Evolutionary conservation across 1,284 basidiomycete genomes (phyloP).

Genomic region (Athelia sp.): DNA sequence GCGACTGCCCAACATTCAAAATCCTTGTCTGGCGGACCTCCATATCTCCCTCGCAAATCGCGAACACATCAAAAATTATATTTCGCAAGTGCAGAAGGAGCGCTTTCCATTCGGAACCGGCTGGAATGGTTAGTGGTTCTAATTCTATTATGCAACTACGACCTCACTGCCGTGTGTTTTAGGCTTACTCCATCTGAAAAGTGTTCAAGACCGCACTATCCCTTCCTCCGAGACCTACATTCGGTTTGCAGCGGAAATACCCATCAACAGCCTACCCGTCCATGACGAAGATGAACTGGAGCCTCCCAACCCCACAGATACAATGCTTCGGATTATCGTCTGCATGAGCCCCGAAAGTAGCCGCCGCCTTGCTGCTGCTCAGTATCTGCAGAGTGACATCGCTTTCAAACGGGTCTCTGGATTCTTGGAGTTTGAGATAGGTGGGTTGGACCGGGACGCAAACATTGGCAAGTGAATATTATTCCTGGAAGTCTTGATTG

Average conservation of each 20-base stretch:
- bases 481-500: not conserved
- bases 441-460: constrained; percentile 7
- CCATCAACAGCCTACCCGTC: not conserved
- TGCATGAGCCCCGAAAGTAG: constrained; percentile 22
- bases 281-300: constrained; percentile 10
- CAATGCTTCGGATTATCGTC: constrained; percentile 15
- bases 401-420: constrained; percentile 20
- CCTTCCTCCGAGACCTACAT: constrained; percentile 9
- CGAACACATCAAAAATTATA: constrained; percentile 13
- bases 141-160: no score
- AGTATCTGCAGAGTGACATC: constrained; percentile 23
- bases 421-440: constrained; percentile 24
- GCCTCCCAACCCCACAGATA: not conserved
- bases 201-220: constrained; percentile 5
- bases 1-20: constrained; percentile 3
- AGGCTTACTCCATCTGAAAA: constrained; percentile 7
- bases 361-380: constrained; percentile 11
- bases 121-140: constrained; percentile 14
- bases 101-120: constrained; percentile 11
- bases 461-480: constrained; percentile 9
- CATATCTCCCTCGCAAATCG: constrained; percentile 18
- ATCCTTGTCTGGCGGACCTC: constrained; percentile 14
- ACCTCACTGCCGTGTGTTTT: no score
- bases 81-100: constrained; percentile 8
- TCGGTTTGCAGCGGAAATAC: constrained; percentile 8